These are phyloP conservation scores for Cyathus striatus DNA, from an alignment of 768 basidiomycete genomes.

Conservation along the genomic window DNA sequence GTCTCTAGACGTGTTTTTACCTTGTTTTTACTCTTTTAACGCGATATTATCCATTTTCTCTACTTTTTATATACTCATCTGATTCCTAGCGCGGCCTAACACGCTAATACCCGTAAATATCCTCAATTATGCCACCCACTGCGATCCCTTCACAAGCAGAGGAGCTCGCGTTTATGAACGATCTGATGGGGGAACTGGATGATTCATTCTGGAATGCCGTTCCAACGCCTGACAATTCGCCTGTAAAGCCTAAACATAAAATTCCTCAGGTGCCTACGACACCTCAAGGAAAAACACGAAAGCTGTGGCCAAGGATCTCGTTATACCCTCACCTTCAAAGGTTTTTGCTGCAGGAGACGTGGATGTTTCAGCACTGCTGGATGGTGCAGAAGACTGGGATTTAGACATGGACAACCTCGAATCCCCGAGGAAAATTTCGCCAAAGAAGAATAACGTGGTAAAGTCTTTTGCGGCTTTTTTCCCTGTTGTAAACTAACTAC, in stretches of 20 bases:
- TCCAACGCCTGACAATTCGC: slow-evolving; percentile 29
- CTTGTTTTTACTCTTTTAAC: too few relatives aligned
- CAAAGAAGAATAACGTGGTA: slow-evolving; percentile 13
- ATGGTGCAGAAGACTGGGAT: slow-evolving; percentile 69
- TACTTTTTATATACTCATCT: too few relatives aligned
- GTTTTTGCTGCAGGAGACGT: slow-evolving; percentile 24
- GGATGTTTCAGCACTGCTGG: slow-evolving; percentile 46
- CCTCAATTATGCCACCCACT: too few relatives aligned
- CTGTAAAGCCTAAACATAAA: slow-evolving; percentile 15
- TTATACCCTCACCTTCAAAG: slow-evolving; percentile 13
- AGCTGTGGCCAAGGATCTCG: slow-evolving; percentile 1
- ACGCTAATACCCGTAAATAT: too few relatives aligned
- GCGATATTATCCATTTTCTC: too few relatives aligned
- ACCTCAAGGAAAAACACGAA: slow-evolving; percentile 7
- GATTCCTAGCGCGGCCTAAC: too few relatives aligned
- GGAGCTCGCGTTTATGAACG: slow-evolving; percentile 54
- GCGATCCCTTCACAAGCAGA: slow-evolving; percentile 29
- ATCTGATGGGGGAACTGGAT: slow-evolving; percentile 42
- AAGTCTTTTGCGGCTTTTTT: neutral
- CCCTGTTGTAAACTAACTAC: slow-evolving; percentile 2
- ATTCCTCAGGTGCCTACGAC: slow-evolving; percentile 5
- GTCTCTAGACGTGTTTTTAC: too few relatives aligned
- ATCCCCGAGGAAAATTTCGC: slow-evolving; percentile 43
- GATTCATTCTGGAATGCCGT: slow-evolving; percentile 42
- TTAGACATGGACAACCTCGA: slow-evolving; percentile 49